These are phyloP conservation scores for Pseudognaphalium luteoalbum DNA, from an alignment of 129 eudicot genomes.

Conservation along the genomic window DNA sequence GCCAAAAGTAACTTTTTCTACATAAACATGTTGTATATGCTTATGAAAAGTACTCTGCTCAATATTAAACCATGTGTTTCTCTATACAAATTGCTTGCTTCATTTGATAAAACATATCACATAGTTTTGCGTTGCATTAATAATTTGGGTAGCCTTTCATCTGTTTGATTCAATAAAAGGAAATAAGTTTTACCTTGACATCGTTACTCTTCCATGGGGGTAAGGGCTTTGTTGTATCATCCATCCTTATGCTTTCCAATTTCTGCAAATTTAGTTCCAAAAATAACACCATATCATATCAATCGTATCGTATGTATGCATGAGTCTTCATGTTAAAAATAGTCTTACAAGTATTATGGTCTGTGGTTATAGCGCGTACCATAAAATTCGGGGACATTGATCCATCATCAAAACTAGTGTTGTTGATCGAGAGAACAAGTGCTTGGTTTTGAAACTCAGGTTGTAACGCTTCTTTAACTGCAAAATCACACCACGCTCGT, in stretches of 20 bases:
- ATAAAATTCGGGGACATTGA: slow-evolving; percentile 40
- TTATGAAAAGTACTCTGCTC: no score
- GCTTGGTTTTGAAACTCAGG: slow-evolving; percentile 63
- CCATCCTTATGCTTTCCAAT: slow-evolving; percentile 58
- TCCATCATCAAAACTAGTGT: slow-evolving; percentile 40
- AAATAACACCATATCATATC: not conserved
- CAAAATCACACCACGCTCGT: slow-evolving; percentile 90
- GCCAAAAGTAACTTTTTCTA: not conserved
- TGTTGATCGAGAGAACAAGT: slow-evolving; percentile 51
- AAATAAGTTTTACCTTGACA: slow-evolving; percentile 60
- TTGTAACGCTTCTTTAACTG: slow-evolving; percentile 71
- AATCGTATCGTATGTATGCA: not conserved
- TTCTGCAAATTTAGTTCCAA: slow-evolving; percentile 43
- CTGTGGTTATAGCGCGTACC: slow-evolving; percentile 23
- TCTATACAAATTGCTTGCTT: not conserved
- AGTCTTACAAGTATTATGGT: not conserved
- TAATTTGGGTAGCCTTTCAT: not conserved
- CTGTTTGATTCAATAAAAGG: not conserved
- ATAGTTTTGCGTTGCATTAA: not conserved
- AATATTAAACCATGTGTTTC: not conserved
- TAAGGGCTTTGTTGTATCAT: slow-evolving; percentile 48
- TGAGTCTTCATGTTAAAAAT: not conserved
- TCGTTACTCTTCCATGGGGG: slow-evolving; percentile 91
- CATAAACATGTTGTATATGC: no score
- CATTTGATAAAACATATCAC: not conserved